A percentile compares a stretch with the other conserved stretches of the same genome.
Conservation (phyloP, 1,284 basidiomycete genomes). For the Tylopilus orsonianus region DNA sequence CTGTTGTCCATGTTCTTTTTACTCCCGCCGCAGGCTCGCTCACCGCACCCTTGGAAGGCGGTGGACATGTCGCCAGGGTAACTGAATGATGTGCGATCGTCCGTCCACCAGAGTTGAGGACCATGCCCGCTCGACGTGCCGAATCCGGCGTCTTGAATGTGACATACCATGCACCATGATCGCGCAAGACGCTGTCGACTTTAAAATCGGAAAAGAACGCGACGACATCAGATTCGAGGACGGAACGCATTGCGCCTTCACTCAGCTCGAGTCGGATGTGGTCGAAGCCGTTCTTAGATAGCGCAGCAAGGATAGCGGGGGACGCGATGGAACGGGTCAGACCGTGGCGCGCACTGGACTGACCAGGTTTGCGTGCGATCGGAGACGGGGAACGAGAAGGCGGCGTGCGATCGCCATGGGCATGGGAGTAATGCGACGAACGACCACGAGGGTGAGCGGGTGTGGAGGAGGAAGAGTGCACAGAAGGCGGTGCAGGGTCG, state of each 20-base stretch:
- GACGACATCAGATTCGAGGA: conserved; percentile 62
- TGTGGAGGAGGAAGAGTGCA: conserved; percentile 31
- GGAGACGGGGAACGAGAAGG: conserved; percentile 50
- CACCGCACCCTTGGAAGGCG: conserved; percentile 43
- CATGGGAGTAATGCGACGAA: conserved; percentile 20
- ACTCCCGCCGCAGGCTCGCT: conserved; percentile 38
- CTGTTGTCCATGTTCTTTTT: conserved; percentile 53
- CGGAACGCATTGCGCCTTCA: conserved; percentile 46
- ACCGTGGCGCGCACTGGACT: conserved; percentile 33
- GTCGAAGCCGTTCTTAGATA: conserved; percentile 62
- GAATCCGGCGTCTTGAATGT: conserved; percentile 60
- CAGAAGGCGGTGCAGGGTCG: conserved; percentile 19
- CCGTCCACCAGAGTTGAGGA: conserved; percentile 50
- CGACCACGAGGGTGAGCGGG: conserved; percentile 30
- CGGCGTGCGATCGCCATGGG: conserved; percentile 21
- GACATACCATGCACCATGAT: conserved; percentile 67
- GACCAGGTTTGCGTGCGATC: conserved; percentile 38
- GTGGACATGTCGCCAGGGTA: conserved; percentile 52
- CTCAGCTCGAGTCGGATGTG: conserved; percentile 61
- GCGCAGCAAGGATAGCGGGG: conserved; percentile 50
- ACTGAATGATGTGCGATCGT: conserved; percentile 62
- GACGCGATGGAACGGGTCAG: conserved; percentile 45
- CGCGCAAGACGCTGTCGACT: conserved; percentile 68
- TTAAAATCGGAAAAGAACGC: conserved; percentile 62
- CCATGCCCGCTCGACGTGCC: conserved; percentile 61